phyloP scores from a whole-genome alignment of 2,329 filamentous ascomycete genomes.

The Blastomyces silverae region DNA sequence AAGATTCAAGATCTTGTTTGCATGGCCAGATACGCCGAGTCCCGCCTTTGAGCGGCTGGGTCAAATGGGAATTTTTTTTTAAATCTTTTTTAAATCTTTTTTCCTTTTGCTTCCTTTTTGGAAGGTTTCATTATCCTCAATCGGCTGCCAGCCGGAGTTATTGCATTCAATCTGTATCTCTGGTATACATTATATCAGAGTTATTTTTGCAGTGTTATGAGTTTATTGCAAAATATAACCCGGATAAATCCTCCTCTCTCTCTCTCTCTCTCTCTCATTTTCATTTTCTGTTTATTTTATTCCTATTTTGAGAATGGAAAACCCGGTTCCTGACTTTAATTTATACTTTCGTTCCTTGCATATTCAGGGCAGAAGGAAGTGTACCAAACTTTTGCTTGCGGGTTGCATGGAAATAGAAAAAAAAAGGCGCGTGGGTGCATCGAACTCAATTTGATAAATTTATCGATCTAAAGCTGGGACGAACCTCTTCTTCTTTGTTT shows the following conservation, averaged over 20 bases:
- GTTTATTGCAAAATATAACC: neutral
- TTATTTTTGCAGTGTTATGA: neutral
- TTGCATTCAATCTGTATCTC: neutral
- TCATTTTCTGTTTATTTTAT: neutral
- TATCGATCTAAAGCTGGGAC: neutral
- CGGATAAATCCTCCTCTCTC: neutral
- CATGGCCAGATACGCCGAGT: neutral
- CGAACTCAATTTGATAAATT: neutral
- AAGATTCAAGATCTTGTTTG: neutral
- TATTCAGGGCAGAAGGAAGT: neutral
- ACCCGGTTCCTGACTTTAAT: neutral
- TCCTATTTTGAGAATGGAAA: neutral
- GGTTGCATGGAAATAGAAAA: neutral
- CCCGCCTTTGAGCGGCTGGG: neutral
- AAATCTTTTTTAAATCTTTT: too few relatives aligned
- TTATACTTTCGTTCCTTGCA: neutral
- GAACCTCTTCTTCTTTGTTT: conserved; percentile 1
- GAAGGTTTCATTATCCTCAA: neutral
- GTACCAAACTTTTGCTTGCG: neutral
- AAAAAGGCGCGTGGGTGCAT: neutral
- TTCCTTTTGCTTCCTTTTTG: neutral
- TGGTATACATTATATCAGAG: neutral
- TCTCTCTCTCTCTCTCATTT: neutral
- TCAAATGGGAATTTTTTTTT: neutral
- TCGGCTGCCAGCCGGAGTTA: neutral